Evolutionary conservation across 495 filamentous ascomycete species (phyloP), one percentile per base, ranked within the genome.

Genomic region (Penicillium canescens): DNA sequence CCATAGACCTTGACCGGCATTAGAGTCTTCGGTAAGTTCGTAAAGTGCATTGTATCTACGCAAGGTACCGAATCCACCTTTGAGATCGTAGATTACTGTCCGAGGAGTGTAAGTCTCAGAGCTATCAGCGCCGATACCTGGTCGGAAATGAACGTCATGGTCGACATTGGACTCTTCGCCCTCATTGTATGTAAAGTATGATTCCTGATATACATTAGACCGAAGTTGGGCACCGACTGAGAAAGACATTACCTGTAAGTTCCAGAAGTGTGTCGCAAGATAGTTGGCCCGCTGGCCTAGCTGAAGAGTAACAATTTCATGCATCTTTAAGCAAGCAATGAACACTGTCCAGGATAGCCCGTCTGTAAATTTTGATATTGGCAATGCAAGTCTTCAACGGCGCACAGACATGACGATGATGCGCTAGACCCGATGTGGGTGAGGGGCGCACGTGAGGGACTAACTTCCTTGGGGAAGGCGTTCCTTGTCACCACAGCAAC

Each of bases 211-310:
- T 35, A 54, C 37, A 51, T 62, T 40, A 75, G 57, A 61, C 12
- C 21, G 24, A 52, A 50, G 10, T 31, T 43, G 24, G 21, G 33
- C 52, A 38, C 3, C 10, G 11, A 42, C 23, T 11, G 20, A 7
- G 7, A 16, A 11, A 21, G 12, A 46, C 58, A 45, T 12, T 75
- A 89, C 86, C 77, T 97, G 93, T 24, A 91, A 79, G 61, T 99
- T 99, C 95, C 95, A 99, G 67, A 96, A 98, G 75, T 99, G 94
- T 0, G 90, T 96, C n/a, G 87, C 92, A 24, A 97, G 69, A 61
- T 97, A 96, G 73, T 99, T 99, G 62, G 86, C 89, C 65, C 86
- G 85, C 61, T 96, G 90, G 36, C 94, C 94, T 47, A 98, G 82
- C 74, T 99, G 94, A 39, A 98, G 73, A 2, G 94, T 96, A 51